phyloP scores from a whole-genome alignment of 345 rosid species.

The Dovyalis caffra region DNA sequence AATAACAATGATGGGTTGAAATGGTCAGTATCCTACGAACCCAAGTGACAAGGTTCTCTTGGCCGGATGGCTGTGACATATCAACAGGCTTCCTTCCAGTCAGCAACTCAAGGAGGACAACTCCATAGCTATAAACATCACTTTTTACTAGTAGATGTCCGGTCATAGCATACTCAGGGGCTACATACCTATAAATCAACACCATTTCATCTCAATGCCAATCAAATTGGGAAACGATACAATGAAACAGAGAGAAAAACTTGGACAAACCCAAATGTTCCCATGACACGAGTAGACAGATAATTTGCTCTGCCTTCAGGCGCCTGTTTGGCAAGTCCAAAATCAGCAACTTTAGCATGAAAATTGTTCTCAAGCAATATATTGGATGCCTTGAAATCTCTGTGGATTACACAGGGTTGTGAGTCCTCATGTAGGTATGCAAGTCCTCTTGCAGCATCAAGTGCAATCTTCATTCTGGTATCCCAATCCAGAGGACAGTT shows the following conservation, averaged over 20 bases:
- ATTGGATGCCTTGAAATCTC: constrained; percentile 98
- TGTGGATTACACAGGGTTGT: constrained; percentile 94
- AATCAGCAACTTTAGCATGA: constrained; percentile 96
- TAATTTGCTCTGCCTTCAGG: constrained; percentile 97
- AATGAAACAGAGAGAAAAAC: constrained; percentile 6
- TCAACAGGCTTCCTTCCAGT: constrained; percentile 97
- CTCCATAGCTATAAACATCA: constrained; percentile 98
- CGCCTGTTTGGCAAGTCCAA: constrained; percentile 98
- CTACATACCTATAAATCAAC: constrained; percentile 68
- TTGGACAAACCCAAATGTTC: constrained; percentile 88
- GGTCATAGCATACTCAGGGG: constrained; percentile 99
- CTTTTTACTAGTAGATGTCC: constrained; percentile 98
- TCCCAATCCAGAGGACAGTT: constrained; percentile 98
- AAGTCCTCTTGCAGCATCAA: constrained; percentile 98
- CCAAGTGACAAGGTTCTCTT: constrained; percentile 98
- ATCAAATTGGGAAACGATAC: background rate
- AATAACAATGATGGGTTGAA: background rate
- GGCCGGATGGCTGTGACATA: constrained; percentile 98
- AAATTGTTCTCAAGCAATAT: constrained; percentile 94
- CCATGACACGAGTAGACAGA: constrained; percentile 98
- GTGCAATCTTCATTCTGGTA: constrained; percentile 97
- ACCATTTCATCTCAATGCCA: constrained; percentile 2
- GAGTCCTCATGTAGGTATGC: constrained; percentile 98
- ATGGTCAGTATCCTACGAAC: constrained; percentile 40
- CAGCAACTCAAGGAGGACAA: constrained; percentile 89